Evolutionary conservation across 2,329 filamentous ascomycete species (phyloP), one percentile per base, ranked within the genome.

Genomic region (Colletotrichum caudatum): DNA sequence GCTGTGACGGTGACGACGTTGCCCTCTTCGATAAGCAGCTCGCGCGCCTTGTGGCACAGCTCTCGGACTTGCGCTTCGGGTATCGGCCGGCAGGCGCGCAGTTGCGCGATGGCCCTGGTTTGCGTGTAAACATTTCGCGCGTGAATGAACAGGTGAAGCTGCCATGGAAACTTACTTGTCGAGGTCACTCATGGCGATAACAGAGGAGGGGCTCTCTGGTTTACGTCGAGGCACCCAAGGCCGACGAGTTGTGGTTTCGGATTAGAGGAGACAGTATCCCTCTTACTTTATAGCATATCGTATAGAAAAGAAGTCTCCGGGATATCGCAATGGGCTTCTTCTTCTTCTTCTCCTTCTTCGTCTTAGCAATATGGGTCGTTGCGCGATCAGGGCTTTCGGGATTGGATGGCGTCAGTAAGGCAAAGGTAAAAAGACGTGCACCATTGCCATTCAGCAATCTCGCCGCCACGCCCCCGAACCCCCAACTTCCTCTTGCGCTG

Each of bases 1-100:
- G 95, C 95, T 80, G 95, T 93, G 73, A 99, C 95, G 23, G 93
- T 94, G 74, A 98, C 95, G 62, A 98, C 95, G 80, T 99, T 98
- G 75, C 94, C 95, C 84, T 99, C 96, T 82, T 98, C 96, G 74
- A 99, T 97, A 75, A 99, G 85, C 66, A 99, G 89, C 85, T 99
- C 96, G 74, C 96, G 90, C 64, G 96, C 96, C 81, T 98, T 98
- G 87, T 98, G 95, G 84, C 96, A 98, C 77, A 99, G 88, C 84
- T 99, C 95, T 80, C 95, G 93, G 73, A 99, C 97, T 84, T 98
- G 94, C 51, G 91, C 88, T 85, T 99, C 96, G 74, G 96, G 95
- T 76, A 99, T 99, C 66, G 95, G 95, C 74, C 95, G 93, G 84
- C 96, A 99, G 80, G 94, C 93, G 85, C 96, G 94, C 79, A 99